Conservation (phyloP, 1,284 basidiomycete genomes). For the Melampsora occidentalis region DNA sequence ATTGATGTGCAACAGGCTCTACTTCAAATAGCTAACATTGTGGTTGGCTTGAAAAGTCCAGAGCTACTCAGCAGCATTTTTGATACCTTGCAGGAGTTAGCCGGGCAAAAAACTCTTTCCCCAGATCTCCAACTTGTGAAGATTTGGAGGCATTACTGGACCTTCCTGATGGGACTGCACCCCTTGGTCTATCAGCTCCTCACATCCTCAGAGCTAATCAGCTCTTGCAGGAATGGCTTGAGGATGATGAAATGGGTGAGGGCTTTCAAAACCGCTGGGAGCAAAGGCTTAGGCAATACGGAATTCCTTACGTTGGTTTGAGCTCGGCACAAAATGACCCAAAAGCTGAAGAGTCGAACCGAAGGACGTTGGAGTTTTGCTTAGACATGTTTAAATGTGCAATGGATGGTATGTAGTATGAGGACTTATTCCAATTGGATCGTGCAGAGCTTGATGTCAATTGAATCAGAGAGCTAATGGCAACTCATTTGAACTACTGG, state of each 20-base stretch:
- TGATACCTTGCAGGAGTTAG: neutral
- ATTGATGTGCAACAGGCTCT: neutral
- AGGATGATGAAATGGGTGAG: neutral
- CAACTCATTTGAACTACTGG: neutral
- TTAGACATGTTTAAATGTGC: conserved; percentile 11
- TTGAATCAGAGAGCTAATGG: neutral
- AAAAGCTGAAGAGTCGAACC: conserved; percentile 14
- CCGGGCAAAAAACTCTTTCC: conserved; percentile 7
- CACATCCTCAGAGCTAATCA: neutral
- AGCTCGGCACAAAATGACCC: neutral
- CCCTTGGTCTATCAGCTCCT: neutral
- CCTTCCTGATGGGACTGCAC: neutral
- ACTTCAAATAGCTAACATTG: neutral
- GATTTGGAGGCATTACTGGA: neutral
- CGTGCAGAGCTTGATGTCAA: neutral
- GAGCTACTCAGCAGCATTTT: neutral
- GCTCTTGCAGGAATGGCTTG: neutral
- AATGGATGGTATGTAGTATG: neutral
- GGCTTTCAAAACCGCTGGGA: neutral
- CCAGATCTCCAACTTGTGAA: conserved; percentile 12
- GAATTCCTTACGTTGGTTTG: conserved; percentile 14
- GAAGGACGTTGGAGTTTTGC: conserved; percentile 3
- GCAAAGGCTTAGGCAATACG: conserved; percentile 4
- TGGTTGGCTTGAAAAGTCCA: neutral
- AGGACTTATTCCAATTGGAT: neutral